These are phyloP conservation scores for Ophiostoma angusticollis DNA, from an alignment of 2,329 filamentous ascomycete genomes.

Conservation along the genomic window DNA sequence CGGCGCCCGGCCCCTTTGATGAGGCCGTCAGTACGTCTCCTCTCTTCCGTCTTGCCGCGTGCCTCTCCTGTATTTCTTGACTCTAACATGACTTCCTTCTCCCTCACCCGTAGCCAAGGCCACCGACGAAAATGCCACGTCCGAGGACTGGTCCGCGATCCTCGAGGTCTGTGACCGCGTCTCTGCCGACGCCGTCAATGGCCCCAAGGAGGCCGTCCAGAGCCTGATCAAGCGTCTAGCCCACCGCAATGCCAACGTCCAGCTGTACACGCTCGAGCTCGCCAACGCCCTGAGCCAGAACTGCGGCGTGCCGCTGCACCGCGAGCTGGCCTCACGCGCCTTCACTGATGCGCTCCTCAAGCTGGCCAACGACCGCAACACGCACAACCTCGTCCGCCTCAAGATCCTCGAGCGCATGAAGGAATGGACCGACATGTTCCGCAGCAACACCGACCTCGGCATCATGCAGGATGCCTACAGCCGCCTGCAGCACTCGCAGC, in stretches of 20 bases:
- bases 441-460: slow-evolving; percentile 74
- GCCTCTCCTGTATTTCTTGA: not conserved
- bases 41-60: not conserved
- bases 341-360: slow-evolving; percentile 90
- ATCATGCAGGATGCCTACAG: slow-evolving; percentile 96
- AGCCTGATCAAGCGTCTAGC: slow-evolving; percentile 85
- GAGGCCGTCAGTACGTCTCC: slow-evolving; percentile 42
- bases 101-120: slow-evolving; percentile 44
- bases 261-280: slow-evolving; percentile 89
- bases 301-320: slow-evolving; percentile 74
- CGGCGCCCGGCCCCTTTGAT: slow-evolving; percentile 44
- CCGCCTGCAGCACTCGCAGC: slow-evolving; percentile 73
- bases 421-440: slow-evolving; percentile 93
- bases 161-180: slow-evolving; percentile 53
- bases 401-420: slow-evolving; percentile 96
- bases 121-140: slow-evolving; percentile 94
- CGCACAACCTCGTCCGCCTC: slow-evolving; percentile 88
- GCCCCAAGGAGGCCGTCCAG: slow-evolving; percentile 72
- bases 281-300: slow-evolving; percentile 88
- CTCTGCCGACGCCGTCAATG: slow-evolving; percentile 35
- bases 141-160: slow-evolving; percentile 57
- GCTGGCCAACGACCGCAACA: slow-evolving; percentile 87
- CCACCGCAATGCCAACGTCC: slow-evolving; percentile 90
- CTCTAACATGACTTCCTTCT: not conserved
- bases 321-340: slow-evolving; percentile 77